phyloP scores from a whole-genome alignment of 345 rosid species.

The Arabidopsis thaliana region DNA sequence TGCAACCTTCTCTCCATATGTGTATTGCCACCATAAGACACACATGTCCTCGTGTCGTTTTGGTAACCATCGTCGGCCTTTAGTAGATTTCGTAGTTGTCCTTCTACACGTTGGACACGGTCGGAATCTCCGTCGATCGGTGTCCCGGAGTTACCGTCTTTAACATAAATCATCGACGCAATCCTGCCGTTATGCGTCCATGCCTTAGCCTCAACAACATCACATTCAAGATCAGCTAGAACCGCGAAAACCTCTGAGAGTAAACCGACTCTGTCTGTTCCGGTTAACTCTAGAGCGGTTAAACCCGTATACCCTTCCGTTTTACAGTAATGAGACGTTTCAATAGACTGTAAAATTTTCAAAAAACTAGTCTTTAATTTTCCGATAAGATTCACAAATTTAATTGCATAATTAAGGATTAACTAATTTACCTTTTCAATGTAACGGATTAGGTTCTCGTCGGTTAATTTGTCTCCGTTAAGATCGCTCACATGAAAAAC shows the following conservation, averaged over 20 bases:
- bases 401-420: background rate
- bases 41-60: constrained; percentile 69
- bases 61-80: constrained; percentile 84
- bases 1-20: constrained; percentile 95
- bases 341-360: constrained; percentile 58
- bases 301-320: constrained; percentile 55
- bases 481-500: constrained; percentile 93
- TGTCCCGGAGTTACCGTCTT: constrained; percentile 68
- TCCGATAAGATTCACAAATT: background rate
- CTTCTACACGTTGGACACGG: constrained; percentile 59
- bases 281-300: constrained; percentile 75
- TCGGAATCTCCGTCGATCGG: constrained; percentile 62
- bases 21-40: constrained; percentile 70
- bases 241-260: constrained; percentile 86
- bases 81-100: constrained; percentile 65
- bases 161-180: constrained; percentile 67
- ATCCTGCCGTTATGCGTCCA: constrained; percentile 89
- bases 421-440: constrained; percentile 72
- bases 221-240: constrained; percentile 70
- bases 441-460: constrained; percentile 74
- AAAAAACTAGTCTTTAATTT: background rate
- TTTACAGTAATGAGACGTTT: constrained; percentile 55
- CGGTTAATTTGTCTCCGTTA: constrained; percentile 81
- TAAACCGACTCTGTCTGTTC: constrained; percentile 77
- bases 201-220: constrained; percentile 79